Percentiles rank a stretch among this genome's conserved stretches.
phyloP scores from a whole-genome alignment of 495 filamentous ascomycete species.

The Umbilicaria muhlenbergii region DNA sequence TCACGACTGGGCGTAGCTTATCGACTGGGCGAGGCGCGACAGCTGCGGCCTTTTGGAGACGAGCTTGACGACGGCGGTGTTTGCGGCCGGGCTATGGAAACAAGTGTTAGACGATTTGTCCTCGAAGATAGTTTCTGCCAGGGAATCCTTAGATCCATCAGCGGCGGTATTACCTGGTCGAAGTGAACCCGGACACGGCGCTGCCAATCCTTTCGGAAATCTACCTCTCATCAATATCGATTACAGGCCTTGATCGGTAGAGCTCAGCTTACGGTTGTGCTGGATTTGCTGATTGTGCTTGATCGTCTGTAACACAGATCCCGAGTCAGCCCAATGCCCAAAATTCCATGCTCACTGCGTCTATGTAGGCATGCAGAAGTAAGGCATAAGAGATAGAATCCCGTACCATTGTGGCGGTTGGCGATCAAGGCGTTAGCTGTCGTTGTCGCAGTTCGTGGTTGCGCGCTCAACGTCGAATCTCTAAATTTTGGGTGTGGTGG shows the following conservation, averaged over 20 bases:
- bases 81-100: conserved; percentile 75
- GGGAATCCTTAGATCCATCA: conserved; percentile 12
- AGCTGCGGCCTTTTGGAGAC: conserved; percentile 79
- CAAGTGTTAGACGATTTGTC: neutral
- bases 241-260: conserved; percentile 6
- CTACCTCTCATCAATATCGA: conserved; percentile 26
- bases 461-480: too few species aligned
- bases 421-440: conserved; percentile 42
- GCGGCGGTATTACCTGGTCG: conserved; percentile 74
- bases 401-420: conserved; percentile 52
- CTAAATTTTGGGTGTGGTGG: neutral
- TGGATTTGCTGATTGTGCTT: conserved; percentile 99
- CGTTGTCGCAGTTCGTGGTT: neutral
- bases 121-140: conserved; percentile 2
- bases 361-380: neutral
- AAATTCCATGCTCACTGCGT: neutral
- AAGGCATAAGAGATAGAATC: neutral
- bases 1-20: conserved; percentile 87
- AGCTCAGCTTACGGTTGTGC: conserved; percentile 68
- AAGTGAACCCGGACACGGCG: conserved; percentile 96
- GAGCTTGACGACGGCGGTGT: conserved; percentile 73
- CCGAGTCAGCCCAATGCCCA: neutral
- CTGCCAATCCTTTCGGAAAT: conserved; percentile 99
- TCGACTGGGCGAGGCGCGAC: conserved; percentile 94
- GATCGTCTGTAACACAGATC: conserved; percentile 53